Base-by-base conservation (phyloP, 1,139 yeast genomes). In the Meyerozyma athensensis region DNA sequence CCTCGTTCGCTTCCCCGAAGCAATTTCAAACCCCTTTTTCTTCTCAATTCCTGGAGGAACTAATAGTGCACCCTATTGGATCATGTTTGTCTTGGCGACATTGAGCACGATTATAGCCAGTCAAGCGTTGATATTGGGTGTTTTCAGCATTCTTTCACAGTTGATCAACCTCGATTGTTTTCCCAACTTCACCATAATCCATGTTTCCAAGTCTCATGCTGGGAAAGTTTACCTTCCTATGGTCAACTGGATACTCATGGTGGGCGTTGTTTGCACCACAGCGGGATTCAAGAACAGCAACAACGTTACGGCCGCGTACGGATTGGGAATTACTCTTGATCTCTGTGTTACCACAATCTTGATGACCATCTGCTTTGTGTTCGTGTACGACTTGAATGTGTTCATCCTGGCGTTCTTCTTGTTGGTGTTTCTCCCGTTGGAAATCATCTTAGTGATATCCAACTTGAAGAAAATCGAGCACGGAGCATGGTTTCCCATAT, bases 401-500 rank as follows among this genome's bases (percentile, higher is more conserved):
- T 34, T 64, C 24, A 45, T 68, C 43, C 64, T 69, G 4, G 12
- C 65, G 3, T 32, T 56, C 4, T 73, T 64, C 47, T 49, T 61
- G n/a, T 39, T 63, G 31, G 45, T 63, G 1, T 74, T 75, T 47
- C 63, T 71, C 7, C 65, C 78, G 0, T 58, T 77, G 39, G 82
- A 77, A 46, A 48, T 59, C 33, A 54, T 65, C 33, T 54, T 74
- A 50, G 63, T 75, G 17, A 56, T 68, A 34, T 67, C 80, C 9
- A 76, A 73, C 40, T 43, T 74, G 47, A 67, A 63, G 48, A 77
- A 77, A 52, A 66, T 77, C 2, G 68, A 70, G 0, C 74, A 71
- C 45, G 82, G 81, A 33, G 82, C 81, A 3, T 77, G 81, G 82
- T 74, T 76, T 48, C 77, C 81, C 4, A 51, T 76, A 13, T 44